Evolutionary conservation across 2,329 filamentous ascomycete genomes (phyloP).

Genomic region (Ascochyta lentis): DNA sequence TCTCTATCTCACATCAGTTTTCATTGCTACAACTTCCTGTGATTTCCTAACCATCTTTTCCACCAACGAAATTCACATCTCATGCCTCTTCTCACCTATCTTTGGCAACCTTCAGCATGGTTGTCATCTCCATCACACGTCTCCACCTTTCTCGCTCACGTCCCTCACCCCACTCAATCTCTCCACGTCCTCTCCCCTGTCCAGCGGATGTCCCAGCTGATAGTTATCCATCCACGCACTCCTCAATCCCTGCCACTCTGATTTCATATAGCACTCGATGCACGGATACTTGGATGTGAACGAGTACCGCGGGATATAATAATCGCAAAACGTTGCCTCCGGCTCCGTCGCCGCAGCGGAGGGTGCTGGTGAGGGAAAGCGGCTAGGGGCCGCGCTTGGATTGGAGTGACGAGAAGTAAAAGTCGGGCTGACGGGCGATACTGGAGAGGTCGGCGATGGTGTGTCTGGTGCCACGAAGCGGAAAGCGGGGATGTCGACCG

Average conservation of each 20-base stretch:
- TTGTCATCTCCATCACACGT: background rate
- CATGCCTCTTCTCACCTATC: background rate
- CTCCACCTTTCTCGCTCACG: conserved; percentile 11
- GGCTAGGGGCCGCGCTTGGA: conserved; percentile 1
- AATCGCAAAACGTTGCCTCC: conserved; percentile 26
- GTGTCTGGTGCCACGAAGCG: conserved; percentile 10
- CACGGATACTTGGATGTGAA: conserved; percentile 31
- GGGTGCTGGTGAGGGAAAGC: background rate
- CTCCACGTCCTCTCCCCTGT: conserved; percentile 26
- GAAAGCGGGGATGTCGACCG: conserved; percentile 5
- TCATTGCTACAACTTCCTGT: background rate
- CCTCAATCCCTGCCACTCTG: conserved; percentile 20
- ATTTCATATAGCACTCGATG: conserved; percentile 31
- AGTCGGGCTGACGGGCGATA: conserved; percentile 8
- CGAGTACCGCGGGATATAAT: conserved; percentile 28
- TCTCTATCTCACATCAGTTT: no score
- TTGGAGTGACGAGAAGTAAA: conserved; percentile 1
- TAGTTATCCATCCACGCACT: conserved; percentile 28
- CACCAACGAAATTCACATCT: background rate
- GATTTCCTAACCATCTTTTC: no score
- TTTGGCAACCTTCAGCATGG: no score
- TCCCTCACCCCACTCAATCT: conserved; percentile 26
- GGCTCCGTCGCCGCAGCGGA: background rate
- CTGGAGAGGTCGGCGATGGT: conserved; percentile 1
- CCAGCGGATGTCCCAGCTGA: conserved; percentile 23